These are phyloP conservation scores for Agrocybe praecox DNA, from an alignment of 768 basidiomycete genomes.

Conservation along the genomic window DNA sequence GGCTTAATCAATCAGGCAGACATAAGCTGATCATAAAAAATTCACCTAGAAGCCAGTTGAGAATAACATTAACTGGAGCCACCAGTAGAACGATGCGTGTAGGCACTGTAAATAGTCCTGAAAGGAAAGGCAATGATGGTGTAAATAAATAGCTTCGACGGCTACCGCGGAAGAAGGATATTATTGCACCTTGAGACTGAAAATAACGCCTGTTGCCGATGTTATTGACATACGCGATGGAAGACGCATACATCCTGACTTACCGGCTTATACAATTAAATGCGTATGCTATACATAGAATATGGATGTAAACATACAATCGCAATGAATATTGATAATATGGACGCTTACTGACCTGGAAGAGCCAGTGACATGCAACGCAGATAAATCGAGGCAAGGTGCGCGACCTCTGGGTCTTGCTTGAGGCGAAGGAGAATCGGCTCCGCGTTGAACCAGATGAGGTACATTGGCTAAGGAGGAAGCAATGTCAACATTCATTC, in stretches of 20 bases:
- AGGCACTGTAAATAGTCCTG: slow-evolving; percentile 81
- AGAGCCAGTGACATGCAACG: slow-evolving; percentile 76
- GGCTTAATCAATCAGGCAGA: neutral
- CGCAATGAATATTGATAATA: neutral
- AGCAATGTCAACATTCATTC: neutral
- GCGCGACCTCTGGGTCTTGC: slow-evolving; percentile 85
- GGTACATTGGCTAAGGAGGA: slow-evolving; percentile 53
- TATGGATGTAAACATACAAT: neutral
- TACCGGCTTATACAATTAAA: slow-evolving; percentile 51
- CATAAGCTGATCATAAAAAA: neutral
- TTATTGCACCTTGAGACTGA: slow-evolving; percentile 72
- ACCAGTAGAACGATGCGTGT: slow-evolving; percentile 81
- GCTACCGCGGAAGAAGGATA: neutral
- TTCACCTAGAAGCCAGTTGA: slow-evolving; percentile 83
- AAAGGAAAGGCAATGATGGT: no score
- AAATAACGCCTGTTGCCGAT: slow-evolving; percentile 59
- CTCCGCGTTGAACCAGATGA: slow-evolving; percentile 86
- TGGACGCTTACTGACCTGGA: slow-evolving; percentile 50
- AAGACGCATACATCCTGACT: slow-evolving; percentile 1
- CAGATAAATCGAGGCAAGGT: slow-evolving; percentile 74
- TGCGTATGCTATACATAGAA: slow-evolving; percentile 37
- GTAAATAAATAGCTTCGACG: neutral
- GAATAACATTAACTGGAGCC: slow-evolving; percentile 80
- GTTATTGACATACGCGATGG: neutral
- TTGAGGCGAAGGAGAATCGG: slow-evolving; percentile 69